A percentile compares a stretch with the other conserved stretches of the same genome.
Conservation (phyloP, 176 grass and related monocot species). For the Puya raimondii region DNA sequence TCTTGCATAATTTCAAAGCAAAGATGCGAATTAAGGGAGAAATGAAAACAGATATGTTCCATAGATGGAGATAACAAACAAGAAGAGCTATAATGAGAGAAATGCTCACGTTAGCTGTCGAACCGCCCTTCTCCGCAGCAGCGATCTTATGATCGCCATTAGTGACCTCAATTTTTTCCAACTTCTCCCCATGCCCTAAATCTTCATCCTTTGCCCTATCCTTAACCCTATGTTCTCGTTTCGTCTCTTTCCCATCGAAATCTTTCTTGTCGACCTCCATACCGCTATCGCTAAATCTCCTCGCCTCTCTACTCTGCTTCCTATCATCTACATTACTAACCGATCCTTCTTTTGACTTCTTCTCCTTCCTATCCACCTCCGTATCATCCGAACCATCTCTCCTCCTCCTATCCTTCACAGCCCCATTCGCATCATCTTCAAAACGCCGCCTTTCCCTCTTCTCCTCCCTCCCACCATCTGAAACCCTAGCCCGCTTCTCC, state of each 20-base stretch:
- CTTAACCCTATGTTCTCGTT: conserved; percentile 13
- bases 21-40: no score
- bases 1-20: no score
- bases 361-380: conserved; percentile 8
- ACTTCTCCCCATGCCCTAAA: conserved; percentile 24
- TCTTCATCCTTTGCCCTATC: conserved; percentile 19
- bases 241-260: conserved; percentile 2
- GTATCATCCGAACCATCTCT: conserved; percentile 1
- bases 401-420: conserved; percentile 11
- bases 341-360: not conserved
- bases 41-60: not conserved
- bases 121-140: conserved; percentile 8
- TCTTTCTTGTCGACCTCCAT: not conserved
- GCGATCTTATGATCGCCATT: conserved; percentile 28
- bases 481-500: conserved; percentile 19
- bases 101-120: conserved; percentile 43
- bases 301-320: conserved; percentile 18
- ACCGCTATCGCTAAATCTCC: conserved; percentile 30
- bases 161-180: not conserved
- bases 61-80: not conserved
- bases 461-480: conserved; percentile 2
- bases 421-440: conserved; percentile 14
- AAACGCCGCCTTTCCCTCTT: conserved; percentile 19
- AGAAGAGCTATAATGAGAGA: not conserved
- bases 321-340: not conserved